Evolutionary conservation across 1,139 yeast genomes (phyloP), one percentile per base, ranked within the genome.

Genomic region (Sugiyamaella neomexicana): DNA sequence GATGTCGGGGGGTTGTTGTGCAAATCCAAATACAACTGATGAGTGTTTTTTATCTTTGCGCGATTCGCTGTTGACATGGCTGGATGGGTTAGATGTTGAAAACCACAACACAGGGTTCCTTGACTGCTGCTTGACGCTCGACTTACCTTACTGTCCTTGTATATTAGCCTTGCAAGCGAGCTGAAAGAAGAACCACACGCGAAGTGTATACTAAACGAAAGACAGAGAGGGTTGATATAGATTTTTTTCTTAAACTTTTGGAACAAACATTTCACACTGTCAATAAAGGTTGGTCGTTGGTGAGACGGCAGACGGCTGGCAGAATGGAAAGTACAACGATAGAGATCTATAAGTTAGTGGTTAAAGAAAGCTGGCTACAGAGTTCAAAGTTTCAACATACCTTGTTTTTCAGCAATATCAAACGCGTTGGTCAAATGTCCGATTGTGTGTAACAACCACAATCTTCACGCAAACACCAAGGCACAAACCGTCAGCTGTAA

Each of bases 11-110:
- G 34, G 34, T 37, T 42, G 37, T 27, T 29, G 5, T 45, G 31
- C 32, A 45, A 27, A 36, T 45, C 25, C 40, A 45, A 32, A 13
- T 15, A 45, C 32, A 45, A 15, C 23, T 45, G 36, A 38, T 45
- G 41, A 12, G 49, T 41, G 25, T 45, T 45, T 15, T 45, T 45
- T n/a, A 13, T 36, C 40, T 45, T 27, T 25, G 20, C 45, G 10
- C 51, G 44, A 25, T 36, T 45, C 5, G 50, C 15, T 27, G 51
- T 47, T 9, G 51, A 47, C 51, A 47, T 47, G 39, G 25, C 25
- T 20, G 5, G 5, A 20, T 20, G 25, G 3, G 25, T 20, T 20
- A 20, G 25, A 20, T 5, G 5, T 3, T 20, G 5, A 3, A 20
- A 20, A 20, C 25, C 3, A 20, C 25, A 20, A 3, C 25, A 20